These are phyloP conservation scores for Collybia mongolica DNA, from an alignment of 768 basidiomycete genomes.

Conservation along the genomic window DNA sequence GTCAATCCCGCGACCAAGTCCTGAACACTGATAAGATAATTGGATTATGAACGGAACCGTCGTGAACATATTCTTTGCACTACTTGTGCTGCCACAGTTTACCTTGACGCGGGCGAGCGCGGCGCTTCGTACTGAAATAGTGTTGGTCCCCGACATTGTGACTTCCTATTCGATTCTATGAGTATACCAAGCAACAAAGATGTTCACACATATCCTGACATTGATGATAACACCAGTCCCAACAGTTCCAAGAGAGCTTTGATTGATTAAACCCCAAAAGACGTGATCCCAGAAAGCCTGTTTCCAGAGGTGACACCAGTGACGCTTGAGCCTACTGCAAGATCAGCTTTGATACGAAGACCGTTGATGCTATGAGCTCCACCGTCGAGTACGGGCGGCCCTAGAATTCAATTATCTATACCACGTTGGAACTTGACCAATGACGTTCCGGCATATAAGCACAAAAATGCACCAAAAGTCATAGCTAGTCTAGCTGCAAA, in stretches of 20 bases:
- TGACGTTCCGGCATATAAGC: too few species aligned
- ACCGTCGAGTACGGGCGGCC: too few species aligned
- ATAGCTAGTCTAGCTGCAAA: too few species aligned
- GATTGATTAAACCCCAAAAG: constrained; percentile 18
- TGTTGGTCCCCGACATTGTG: constrained; percentile 16
- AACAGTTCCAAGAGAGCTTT: constrained; percentile 17
- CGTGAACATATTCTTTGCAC: constrained; percentile 12
- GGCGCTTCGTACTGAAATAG: constrained; percentile 12
- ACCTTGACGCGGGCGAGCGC: constrained; percentile 18
- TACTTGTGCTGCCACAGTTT: constrained; percentile 17
- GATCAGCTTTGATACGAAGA: constrained; percentile 18
- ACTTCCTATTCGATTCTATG: constrained; percentile 7
- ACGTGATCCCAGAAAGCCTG: constrained; percentile 15
- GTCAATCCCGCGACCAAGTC: constrained; percentile 16
- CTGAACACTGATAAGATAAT: background rate
- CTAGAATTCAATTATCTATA: too few species aligned
- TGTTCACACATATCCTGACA: constrained; percentile 1
- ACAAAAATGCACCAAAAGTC: too few species aligned
- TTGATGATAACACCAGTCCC: constrained; percentile 19
- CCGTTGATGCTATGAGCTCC: constrained; percentile 13
- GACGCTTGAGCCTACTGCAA: constrained; percentile 14
- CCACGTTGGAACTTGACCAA: too few species aligned
- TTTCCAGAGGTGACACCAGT: constrained; percentile 14
- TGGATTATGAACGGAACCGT: background rate
- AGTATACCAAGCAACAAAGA: background rate